These are phyloP conservation scores for Dothistroma septosporum DNA, from an alignment of 2,329 filamentous ascomycete species.

Conservation along the genomic window DNA sequence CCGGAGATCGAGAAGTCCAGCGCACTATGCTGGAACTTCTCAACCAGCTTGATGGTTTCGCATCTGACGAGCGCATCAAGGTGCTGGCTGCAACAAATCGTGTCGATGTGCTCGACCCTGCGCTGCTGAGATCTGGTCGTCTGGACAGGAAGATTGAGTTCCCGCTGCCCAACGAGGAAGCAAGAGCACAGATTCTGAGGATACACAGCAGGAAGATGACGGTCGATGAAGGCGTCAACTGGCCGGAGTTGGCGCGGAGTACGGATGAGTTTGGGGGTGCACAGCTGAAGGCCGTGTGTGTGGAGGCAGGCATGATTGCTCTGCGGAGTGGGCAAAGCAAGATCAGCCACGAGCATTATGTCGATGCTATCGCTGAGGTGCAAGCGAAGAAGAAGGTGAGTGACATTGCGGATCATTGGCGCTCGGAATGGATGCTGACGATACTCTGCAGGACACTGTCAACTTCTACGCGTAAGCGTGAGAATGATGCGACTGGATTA, in stretches of 20 bases:
- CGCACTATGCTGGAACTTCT: constrained; percentile 98
- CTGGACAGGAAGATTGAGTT: constrained; percentile 99
- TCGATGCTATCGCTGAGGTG: constrained; percentile 96
- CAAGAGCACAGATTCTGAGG: constrained; percentile 90
- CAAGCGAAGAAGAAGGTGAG: constrained; percentile 84
- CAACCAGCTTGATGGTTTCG: constrained; percentile 97
- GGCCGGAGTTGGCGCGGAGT: constrained; percentile 89
- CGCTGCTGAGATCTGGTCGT: constrained; percentile 84
- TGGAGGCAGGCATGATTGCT: constrained; percentile 99
- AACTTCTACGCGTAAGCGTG: constrained; percentile 35
- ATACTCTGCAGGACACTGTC: constrained; percentile 30
- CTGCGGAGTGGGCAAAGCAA: constrained; percentile 90
- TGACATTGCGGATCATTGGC: neutral
- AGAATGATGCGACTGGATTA: neutral
- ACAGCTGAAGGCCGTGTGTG: constrained; percentile 96
- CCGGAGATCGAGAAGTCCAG: constrained; percentile 94
- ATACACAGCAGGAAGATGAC: constrained; percentile 99
- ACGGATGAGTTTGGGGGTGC: constrained; percentile 98
- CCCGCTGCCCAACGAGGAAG: constrained; percentile 95
- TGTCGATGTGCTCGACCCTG: constrained; percentile 93
- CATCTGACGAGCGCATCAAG: constrained; percentile 89
- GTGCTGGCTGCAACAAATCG: constrained; percentile 99
- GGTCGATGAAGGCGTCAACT: constrained; percentile 88
- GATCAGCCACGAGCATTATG: constrained; percentile 97
- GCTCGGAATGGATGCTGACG: constrained; percentile 10